Conservation (phyloP, 1,284 basidiomycete species). For the Ustilago nuda region DNA sequence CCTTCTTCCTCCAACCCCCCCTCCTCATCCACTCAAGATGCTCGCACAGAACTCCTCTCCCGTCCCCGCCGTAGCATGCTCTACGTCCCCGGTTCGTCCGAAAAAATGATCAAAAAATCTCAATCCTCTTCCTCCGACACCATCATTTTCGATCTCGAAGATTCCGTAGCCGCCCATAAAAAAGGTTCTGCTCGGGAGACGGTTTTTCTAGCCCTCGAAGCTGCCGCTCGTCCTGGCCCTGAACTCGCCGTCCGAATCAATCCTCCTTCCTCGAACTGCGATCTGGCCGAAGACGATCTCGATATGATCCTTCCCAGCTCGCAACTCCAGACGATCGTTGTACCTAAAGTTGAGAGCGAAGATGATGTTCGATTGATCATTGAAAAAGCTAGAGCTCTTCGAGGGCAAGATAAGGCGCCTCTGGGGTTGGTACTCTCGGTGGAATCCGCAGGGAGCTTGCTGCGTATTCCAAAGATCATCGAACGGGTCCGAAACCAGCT, state of each 20-base stretch:
- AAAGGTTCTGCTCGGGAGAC: conserved; percentile 61
- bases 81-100: conserved; percentile 65
- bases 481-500: conserved; percentile 22
- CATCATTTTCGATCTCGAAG: conserved; percentile 67
- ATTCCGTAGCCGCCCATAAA: conserved; percentile 63
- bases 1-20: background rate
- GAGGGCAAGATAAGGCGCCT: conserved; percentile 14
- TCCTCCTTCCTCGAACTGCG: conserved; percentile 50
- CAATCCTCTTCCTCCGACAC: conserved; percentile 52
- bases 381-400: conserved; percentile 42
- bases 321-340: conserved; percentile 57
- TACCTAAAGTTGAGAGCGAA: conserved; percentile 65
- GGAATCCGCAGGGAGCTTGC: conserved; percentile 59
- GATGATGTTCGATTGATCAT: conserved; percentile 55
- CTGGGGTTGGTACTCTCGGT: conserved; percentile 61
- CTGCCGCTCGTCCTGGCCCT: conserved; percentile 36
- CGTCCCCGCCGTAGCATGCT: conserved; percentile 51
- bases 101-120: conserved; percentile 66
- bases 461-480: conserved; percentile 58
- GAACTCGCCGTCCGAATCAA: conserved; percentile 67
- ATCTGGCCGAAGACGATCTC: conserved; percentile 57
- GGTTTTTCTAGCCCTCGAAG: conserved; percentile 60
- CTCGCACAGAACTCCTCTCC: conserved; percentile 18
- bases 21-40: background rate
- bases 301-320: conserved; percentile 58